Percentiles rank a stretch among this genome's conserved stretches.
These are phyloP conservation scores for Bryoerythrophyllum caledonicum DNA, from an alignment of 225 moss, liverwort and hornwort genomes.

Conservation along the genomic window DNA sequence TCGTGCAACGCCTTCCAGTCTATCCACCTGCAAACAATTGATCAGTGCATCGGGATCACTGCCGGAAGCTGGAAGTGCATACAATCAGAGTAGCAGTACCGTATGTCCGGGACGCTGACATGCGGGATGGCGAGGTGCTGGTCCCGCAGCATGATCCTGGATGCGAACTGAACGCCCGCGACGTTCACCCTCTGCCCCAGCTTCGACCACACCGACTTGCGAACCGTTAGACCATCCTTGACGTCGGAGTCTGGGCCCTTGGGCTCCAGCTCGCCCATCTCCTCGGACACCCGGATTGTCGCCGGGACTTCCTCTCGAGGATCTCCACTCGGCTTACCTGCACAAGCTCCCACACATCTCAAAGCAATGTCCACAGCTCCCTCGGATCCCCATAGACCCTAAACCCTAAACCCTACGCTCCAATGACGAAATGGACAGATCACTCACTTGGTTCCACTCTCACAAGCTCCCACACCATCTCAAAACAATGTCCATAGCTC, in stretches of 20 bases:
- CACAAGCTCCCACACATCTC: not conserved
- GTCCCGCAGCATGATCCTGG: conserved; percentile 70
- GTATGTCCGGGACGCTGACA: conserved; percentile 88
- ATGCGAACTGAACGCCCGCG: conserved; percentile 69
- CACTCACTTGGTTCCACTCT: no score
- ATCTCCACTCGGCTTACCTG: conserved; percentile 27
- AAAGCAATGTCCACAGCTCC: no score
- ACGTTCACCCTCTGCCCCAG: conserved; percentile 78
- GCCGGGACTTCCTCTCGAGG: conserved; percentile 34
- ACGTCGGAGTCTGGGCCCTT: conserved; percentile 47
- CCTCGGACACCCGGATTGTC: conserved; percentile 49
- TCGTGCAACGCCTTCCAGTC: conserved; percentile 82
- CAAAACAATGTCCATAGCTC: no score
- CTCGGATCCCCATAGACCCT: not conserved
- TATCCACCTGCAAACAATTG: conserved; percentile 58
- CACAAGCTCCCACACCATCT: no score
- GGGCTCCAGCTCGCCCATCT: conserved; percentile 51
- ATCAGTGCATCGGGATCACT: not conserved
- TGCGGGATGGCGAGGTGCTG: conserved; percentile 86
- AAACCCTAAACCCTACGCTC: not conserved
- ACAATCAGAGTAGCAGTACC: conserved; percentile 27
- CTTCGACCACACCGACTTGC: conserved; percentile 77
- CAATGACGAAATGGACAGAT: no score
- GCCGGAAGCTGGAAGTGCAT: not conserved
- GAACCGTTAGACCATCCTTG: conserved; percentile 47